Percentiles rank a stretch among this genome's conserved stretches.
phyloP scores from a whole-genome alignment of 108 stramenopile genomes.

The Fragilariopsis cylindrus region DNA sequence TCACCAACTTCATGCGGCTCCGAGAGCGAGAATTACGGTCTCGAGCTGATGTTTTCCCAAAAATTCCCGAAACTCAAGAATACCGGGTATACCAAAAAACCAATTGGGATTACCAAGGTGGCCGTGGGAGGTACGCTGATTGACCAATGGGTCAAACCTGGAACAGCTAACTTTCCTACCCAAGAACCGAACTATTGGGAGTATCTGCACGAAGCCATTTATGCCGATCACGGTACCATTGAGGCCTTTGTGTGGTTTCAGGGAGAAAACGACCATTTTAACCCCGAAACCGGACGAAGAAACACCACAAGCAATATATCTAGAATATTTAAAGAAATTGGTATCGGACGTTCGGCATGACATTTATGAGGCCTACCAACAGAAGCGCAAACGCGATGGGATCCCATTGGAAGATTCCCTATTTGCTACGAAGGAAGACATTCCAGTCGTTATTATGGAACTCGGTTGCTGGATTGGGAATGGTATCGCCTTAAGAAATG shows the following conservation, averaged over 20 bases:
- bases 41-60: constrained; percentile 1
- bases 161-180: too few relatives aligned
- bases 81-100: not conserved
- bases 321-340: not conserved
- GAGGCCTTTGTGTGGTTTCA: constrained; percentile 12
- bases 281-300: too few relatives aligned
- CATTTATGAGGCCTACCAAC: constrained; percentile 1
- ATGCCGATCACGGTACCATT: constrained; percentile 3
- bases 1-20: not conserved
- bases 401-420: not conserved
- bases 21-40: not conserved
- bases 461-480: constrained; percentile 2
- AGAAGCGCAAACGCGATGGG: not conserved
- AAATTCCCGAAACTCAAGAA: not conserved
- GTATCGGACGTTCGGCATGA: not conserved
- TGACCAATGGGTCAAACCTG: not conserved
- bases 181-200: not conserved
- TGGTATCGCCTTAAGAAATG: not conserved
- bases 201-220: not conserved
- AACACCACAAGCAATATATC: not conserved
- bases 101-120: constrained; percentile 1
- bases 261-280: constrained; percentile 8
- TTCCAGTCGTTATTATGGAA: constrained; percentile 5
- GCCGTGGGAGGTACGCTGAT: not conserved
- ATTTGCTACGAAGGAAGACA: not conserved